Base-by-base conservation (phyloP, 495 filamentous ascomycete genomes). In the Penicillium flavigenum region DNA sequence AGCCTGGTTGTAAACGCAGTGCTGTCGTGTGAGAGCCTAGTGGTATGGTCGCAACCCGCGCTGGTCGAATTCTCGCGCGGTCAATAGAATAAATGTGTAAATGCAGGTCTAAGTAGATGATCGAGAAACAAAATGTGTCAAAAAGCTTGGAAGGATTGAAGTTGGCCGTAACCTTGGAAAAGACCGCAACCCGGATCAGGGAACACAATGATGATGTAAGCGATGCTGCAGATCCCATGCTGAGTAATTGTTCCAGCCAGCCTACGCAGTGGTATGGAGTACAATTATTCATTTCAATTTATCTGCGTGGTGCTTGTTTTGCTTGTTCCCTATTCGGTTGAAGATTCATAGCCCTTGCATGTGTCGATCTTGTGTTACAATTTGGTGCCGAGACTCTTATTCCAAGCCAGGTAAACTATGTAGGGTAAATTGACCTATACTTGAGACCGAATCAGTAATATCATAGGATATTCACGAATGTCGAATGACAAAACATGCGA, bases 151-250 rank as follows among this genome's bases (percentile, higher is more conserved):
- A 16, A 27, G 24, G 29, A 32, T 47, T 55, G 44, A 22, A 47
- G 27, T 44, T 44, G 38, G 5, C 32, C 26, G 24, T 2, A 51
- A 29, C 27, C 27, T 29, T 10, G 27, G 27, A 29, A 34, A 34
- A 47, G 36, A 39, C 29, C 41, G 42, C 19, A 44, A 53, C 9
- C 45, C 46, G 29, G 46, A 58, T 32, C 48, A 52, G 47, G 47
- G 39, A 50, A 57, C 7, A 24, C 29, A 20, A 39, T 19, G 47
- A 58, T 58, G 48, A 58, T 53, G 56, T 58, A 58, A 58, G 56
- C 56, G 31, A 34, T 14, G 31, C 9, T 45, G 48, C 16, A 12
- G 56, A 46, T 34, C 31, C 3, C 3, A 12, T 58, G 47, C 55
- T 57, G 55, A 57, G 47, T 58, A 41, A 51, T 46, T 34, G 32